Evolutionary conservation across 768 basidiomycete species (phyloP).

Genomic region (Auricularia cornea): DNA sequence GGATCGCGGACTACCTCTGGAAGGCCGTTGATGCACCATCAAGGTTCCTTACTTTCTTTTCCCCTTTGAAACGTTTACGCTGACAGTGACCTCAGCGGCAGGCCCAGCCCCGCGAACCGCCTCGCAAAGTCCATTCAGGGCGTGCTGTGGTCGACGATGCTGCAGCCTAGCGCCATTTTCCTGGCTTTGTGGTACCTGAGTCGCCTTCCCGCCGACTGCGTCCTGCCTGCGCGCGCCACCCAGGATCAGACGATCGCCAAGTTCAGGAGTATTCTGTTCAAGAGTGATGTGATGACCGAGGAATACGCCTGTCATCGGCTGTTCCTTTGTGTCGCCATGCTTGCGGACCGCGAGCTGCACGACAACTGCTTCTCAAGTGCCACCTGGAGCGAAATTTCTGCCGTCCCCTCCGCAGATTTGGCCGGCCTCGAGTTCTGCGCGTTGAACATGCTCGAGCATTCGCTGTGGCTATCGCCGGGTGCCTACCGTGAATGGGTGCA

Average conservation of each 20-base stretch:
- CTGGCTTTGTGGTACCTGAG: constrained; percentile 78
- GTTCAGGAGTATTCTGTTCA: not conserved
- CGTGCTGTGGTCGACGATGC: constrained; percentile 64
- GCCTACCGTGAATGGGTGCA: not conserved
- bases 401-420: not conserved
- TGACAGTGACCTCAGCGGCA: constrained; percentile 33
- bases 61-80: constrained; percentile 6
- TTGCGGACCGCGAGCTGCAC: not conserved
- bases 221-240: constrained; percentile 15
- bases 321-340: not conserved
- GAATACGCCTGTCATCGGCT: not conserved
- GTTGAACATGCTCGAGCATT: not conserved
- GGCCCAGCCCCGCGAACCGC: constrained; percentile 38
- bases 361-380: constrained; percentile 1
- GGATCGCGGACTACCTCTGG: constrained; percentile 76
- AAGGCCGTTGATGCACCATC: constrained; percentile 63
- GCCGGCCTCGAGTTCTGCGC: not conserved
- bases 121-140: constrained; percentile 60
- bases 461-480: not conserved
- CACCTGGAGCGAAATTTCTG: not conserved
- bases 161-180: constrained; percentile 75
- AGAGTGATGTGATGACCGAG: not conserved
- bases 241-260: constrained; percentile 22
- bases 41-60: constrained; percentile 13
- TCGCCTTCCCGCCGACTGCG: constrained; percentile 56